Evolutionary conservation across 1,284 basidiomycete species (phyloP).

Genomic region (Pseudozyma hubeiensis): DNA sequence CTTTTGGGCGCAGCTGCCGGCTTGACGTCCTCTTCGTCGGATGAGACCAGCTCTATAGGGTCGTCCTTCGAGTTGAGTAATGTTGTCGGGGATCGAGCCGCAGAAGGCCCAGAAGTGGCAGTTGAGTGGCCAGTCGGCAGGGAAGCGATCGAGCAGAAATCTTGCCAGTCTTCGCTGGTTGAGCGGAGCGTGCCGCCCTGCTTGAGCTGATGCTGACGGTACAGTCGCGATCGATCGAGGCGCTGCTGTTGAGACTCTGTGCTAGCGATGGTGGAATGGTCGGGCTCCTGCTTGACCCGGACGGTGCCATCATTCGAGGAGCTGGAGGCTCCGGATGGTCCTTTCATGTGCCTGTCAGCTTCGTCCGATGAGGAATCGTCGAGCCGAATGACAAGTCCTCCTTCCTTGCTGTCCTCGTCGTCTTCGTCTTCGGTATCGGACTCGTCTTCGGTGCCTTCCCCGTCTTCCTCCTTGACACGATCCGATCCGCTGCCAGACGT

Average conservation of each 20-base stretch:
- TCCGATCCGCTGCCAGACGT: neutral
- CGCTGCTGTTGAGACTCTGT: slow-evolving; percentile 31
- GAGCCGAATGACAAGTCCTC: slow-evolving; percentile 26
- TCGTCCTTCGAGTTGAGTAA: slow-evolving; percentile 8
- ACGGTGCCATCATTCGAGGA: neutral
- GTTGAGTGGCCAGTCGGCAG: slow-evolving; percentile 8
- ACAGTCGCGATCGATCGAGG: slow-evolving; percentile 34
- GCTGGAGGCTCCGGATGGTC: neutral
- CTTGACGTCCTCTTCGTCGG: slow-evolving; percentile 27
- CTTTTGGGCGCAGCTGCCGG: neutral
- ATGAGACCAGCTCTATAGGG: slow-evolving; percentile 31
- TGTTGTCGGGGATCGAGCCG: neutral
- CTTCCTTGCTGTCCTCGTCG: slow-evolving; percentile 20
- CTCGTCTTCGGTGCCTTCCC: slow-evolving; percentile 3
- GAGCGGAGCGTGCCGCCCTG: slow-evolving; percentile 33
- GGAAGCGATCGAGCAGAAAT: slow-evolving; percentile 29
- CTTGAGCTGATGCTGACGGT: slow-evolving; percentile 38
- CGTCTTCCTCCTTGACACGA: slow-evolving; percentile 18
- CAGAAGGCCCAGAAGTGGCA: neutral
- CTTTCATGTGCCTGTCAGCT: neutral
- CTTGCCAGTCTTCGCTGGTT: slow-evolving; percentile 43
- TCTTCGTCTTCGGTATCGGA: slow-evolving; percentile 27
- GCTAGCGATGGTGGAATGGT: slow-evolving; percentile 35
- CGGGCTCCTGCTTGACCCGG: slow-evolving; percentile 23
- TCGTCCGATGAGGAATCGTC: slow-evolving; percentile 31